phyloP scores from a whole-genome alignment of 1,139 yeast genomes.

The Taphrina sp. region DNA sequence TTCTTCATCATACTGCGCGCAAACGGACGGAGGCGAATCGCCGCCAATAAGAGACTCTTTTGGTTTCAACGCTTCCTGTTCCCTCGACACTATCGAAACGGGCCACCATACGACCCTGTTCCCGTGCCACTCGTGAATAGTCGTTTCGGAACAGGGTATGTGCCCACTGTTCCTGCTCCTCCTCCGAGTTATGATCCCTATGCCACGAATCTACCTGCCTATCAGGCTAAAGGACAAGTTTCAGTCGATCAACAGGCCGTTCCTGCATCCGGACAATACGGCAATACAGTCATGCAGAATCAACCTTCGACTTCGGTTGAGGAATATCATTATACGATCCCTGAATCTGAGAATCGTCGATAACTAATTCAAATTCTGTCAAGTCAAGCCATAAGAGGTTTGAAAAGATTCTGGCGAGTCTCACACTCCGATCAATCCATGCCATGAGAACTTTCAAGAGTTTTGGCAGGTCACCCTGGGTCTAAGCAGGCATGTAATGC shows the following conservation, averaged over 20 bases:
- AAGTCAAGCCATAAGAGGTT: no score
- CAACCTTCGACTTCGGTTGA: background rate
- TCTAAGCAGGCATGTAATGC: no score
- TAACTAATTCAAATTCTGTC: no score
- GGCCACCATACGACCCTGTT: constrained; percentile 11
- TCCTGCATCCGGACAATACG: background rate
- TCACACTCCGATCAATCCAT: no score
- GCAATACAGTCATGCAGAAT: background rate
- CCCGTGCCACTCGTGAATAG: background rate
- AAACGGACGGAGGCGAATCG: constrained; percentile 13
- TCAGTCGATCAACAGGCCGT: background rate
- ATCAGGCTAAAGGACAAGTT: constrained; percentile 13
- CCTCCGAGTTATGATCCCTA: constrained; percentile 31
- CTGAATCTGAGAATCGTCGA: background rate
- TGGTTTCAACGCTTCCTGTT: constrained; percentile 12
- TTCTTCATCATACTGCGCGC: constrained; percentile 14
- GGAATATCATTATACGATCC: background rate
- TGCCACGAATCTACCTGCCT: constrained; percentile 24
- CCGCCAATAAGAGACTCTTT: constrained; percentile 1
- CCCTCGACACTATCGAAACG: constrained; percentile 5
- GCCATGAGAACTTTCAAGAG: no score
- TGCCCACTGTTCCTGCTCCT: constrained; percentile 9
- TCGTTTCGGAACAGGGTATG: background rate
- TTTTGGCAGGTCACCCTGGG: no score
- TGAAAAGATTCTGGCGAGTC: no score